Evolutionary conservation across 73 alveolate genomes (phyloP).

Genomic region (Paraurostyla sp.): DNA sequence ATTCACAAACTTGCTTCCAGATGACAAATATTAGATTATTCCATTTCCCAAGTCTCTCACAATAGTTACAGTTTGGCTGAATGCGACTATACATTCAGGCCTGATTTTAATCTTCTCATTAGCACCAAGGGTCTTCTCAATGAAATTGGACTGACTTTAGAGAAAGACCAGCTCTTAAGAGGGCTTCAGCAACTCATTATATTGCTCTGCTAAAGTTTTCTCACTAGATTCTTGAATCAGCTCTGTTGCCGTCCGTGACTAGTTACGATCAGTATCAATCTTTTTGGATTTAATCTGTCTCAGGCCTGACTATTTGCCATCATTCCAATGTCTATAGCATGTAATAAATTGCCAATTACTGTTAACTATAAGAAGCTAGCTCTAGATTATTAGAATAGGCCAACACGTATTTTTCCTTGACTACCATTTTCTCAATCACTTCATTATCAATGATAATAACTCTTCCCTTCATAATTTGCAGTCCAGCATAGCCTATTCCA

Average conservation of each 20-base stretch:
- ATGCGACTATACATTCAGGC: slow-evolving; percentile 51
- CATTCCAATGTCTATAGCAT: background rate
- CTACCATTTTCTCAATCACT: slow-evolving; percentile 18
- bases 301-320: background rate
- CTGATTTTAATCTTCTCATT: slow-evolving; percentile 42
- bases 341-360: background rate
- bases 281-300: slow-evolving; percentile 25
- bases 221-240: background rate
- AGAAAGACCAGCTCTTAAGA: slow-evolving; percentile 32
- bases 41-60: slow-evolving; percentile 40
- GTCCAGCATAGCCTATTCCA: slow-evolving; percentile 35
- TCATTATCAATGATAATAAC: slow-evolving; percentile 48
- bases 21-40: background rate
- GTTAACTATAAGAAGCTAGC: background rate
- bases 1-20: slow-evolving; percentile 8
- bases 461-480: slow-evolving; percentile 48
- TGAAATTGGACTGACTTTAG: slow-evolving; percentile 26
- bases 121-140: slow-evolving; percentile 59
- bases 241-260: no score
- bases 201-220: slow-evolving; percentile 21
- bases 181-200: background rate
- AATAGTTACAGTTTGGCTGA: background rate
- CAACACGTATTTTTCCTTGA: slow-evolving; percentile 54
- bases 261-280: background rate
- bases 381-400: slow-evolving; percentile 23